Percentiles rank a stretch among this genome's conserved stretches.
Evolutionary conservation across 441 rosid genomes (phyloP).

Genomic region (Jatropha multifida): DNA sequence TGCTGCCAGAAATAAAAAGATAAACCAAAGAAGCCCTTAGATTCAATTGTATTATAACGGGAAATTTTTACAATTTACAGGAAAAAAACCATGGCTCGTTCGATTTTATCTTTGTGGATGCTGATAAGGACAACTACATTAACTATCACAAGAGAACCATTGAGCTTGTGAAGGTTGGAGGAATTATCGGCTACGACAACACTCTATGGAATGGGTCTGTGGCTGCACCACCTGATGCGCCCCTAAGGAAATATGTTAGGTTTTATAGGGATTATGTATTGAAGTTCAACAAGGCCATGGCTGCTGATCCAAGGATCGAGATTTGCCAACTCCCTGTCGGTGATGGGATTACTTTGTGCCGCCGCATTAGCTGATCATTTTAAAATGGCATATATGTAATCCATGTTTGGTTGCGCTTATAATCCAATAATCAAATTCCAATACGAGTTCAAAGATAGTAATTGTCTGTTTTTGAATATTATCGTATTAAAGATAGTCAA

Average conservation of each 20-base stretch:
- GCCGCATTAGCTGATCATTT: constrained; percentile 61
- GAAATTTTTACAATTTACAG: constrained; percentile 30
- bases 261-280: constrained; percentile 74
- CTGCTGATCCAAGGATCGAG: constrained; percentile 94
- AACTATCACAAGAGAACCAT: constrained; percentile 86
- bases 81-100: constrained; percentile 65
- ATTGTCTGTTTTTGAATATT: no score
- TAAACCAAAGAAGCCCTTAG: no score
- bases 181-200: constrained; percentile 94
- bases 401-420: no score
- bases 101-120: constrained; percentile 94
- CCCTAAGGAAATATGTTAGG: constrained; percentile 69
- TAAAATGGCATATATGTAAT: no score
- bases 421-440: no score
- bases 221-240: constrained; percentile 85
- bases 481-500: no score
- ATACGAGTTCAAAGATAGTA: no score
- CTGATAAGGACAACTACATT: constrained; percentile 91
- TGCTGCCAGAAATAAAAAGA: no score
- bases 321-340: constrained; percentile 95
- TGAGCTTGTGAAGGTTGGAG: constrained; percentile 82
- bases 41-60: no score
- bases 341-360: constrained; percentile 97
- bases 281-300: constrained; percentile 92
- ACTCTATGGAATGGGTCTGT: constrained; percentile 96